phyloP scores from a whole-genome alignment of 352 stramenopile genomes.

The Phytophthora melonis region DNA sequence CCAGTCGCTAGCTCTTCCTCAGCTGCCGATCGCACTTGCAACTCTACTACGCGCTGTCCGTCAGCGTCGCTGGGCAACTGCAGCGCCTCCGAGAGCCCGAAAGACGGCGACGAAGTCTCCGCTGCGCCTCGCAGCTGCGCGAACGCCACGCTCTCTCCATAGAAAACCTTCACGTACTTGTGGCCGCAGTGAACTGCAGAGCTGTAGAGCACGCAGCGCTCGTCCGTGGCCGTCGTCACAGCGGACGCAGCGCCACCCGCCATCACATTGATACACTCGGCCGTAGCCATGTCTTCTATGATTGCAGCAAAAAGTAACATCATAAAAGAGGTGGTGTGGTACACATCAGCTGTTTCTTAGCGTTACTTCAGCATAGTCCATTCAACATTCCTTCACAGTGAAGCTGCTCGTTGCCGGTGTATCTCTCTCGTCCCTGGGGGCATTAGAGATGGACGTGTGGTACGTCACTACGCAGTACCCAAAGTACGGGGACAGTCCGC shows the following conservation, averaged over 20 bases:
- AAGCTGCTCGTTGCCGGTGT: not conserved
- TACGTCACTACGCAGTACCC: constrained; percentile 69
- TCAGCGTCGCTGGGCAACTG: constrained; percentile 11
- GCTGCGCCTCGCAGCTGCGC: constrained; percentile 23
- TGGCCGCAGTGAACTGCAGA: constrained; percentile 12
- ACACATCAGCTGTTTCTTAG: constrained; percentile 11
- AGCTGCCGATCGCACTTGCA: constrained; percentile 17
- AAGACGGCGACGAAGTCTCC: constrained; percentile 25
- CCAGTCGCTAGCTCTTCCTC: not conserved
- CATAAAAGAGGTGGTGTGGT: not conserved
- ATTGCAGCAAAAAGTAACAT: not conserved
- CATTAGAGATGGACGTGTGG: constrained; percentile 75
- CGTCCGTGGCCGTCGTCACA: constrained; percentile 17
- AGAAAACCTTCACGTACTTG: constrained; percentile 28
- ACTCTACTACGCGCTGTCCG: not conserved
- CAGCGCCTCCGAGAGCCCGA: constrained; percentile 45
- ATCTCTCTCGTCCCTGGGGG: not conserved
- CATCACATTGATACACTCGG: not conserved
- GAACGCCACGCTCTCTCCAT: constrained; percentile 23
- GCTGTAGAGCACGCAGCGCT: constrained; percentile 44
- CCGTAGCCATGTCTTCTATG: constrained; percentile 35
- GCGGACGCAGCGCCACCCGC: constrained; percentile 8
- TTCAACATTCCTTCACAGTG: not conserved
- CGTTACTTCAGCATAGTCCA: constrained; percentile 6
- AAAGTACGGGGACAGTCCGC: constrained; percentile 54